These are phyloP conservation scores for Pseudotulostoma volvatum DNA, from an alignment of 495 filamentous ascomycete genomes.

Conservation along the genomic window DNA sequence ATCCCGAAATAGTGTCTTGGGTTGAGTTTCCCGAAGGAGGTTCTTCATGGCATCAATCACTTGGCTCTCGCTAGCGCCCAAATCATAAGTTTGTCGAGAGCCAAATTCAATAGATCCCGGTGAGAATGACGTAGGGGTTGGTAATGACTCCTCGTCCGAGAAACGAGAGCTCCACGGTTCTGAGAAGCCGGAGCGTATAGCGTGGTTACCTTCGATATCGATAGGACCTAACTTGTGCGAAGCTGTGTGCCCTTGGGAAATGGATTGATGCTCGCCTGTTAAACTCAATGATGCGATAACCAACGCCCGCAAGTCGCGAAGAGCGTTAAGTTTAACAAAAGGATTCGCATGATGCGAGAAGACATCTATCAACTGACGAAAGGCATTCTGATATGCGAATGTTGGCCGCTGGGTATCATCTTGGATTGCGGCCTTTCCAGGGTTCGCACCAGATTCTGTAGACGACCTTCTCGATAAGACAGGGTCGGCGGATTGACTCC, in stretches of 20 bases:
- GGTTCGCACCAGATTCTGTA: not conserved
- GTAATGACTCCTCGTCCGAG: constrained; percentile 8
- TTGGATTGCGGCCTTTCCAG: not conserved
- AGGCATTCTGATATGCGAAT: constrained; percentile 61
- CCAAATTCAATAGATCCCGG: constrained; percentile 23
- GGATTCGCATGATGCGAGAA: constrained; percentile 88
- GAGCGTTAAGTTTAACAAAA: constrained; percentile 64
- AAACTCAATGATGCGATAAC: constrained; percentile 57
- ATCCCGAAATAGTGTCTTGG: constrained; percentile 85
- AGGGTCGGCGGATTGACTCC: constrained; percentile 28
- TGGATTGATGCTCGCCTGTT: constrained; percentile 25
- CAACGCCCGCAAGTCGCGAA: constrained; percentile 68
- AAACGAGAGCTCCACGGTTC: constrained; percentile 8
- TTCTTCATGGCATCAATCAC: constrained; percentile 65
- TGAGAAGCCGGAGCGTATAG: constrained; percentile 23
- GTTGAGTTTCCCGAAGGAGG: constrained; percentile 65
- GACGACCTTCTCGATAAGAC: constrained; percentile 7
- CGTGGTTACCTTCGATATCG: constrained; percentile 8
- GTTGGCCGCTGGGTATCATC: constrained; percentile 7
- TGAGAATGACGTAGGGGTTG: constrained; percentile 12
- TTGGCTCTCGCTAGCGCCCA: constrained; percentile 32
- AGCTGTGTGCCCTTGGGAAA: constrained; percentile 17
- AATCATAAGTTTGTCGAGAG: constrained; percentile 21
- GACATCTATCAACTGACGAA: constrained; percentile 61
- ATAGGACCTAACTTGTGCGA: constrained; percentile 5